Evolutionary conservation across 1,284 basidiomycete genomes (phyloP).

Genomic region (Fomitiporia mediterranea): DNA sequence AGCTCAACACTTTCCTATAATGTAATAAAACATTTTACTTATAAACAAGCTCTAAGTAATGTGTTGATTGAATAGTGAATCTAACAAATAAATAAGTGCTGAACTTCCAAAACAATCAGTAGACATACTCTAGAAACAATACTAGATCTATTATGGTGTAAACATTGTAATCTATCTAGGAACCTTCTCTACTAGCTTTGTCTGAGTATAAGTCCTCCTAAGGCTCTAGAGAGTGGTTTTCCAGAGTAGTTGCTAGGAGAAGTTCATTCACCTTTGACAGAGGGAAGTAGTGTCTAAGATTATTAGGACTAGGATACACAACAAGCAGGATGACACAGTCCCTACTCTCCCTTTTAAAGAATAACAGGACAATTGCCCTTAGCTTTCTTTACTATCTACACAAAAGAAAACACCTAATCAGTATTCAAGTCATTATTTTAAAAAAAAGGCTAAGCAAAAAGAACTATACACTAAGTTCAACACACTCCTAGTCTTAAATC

Average conservation of each 20-base stretch:
- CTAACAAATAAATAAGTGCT: constrained; percentile 31
- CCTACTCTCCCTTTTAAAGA: constrained; percentile 47
- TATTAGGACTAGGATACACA: constrained; percentile 60
- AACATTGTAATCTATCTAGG: constrained; percentile 50
- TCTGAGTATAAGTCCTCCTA: constrained; percentile 46
- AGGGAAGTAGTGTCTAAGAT: constrained; percentile 62
- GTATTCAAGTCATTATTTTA: too few relatives aligned
- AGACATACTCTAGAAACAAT: constrained; percentile 60
- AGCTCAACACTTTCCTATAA: constrained; percentile 10
- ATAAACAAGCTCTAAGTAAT: constrained; percentile 62
- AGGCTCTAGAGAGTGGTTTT: constrained; percentile 42
- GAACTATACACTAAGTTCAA: constrained; percentile 59
- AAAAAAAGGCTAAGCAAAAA: neutral
- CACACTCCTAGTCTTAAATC: constrained; percentile 92
- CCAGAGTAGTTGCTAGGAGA: constrained; percentile 50
- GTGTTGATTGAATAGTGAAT: constrained; percentile 68
- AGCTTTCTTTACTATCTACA: constrained; percentile 50
- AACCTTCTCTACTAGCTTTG: constrained; percentile 40
- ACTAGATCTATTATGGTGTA: constrained; percentile 71
- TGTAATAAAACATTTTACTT: constrained; percentile 36
- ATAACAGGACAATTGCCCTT: constrained; percentile 39
- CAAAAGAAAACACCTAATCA: neutral
- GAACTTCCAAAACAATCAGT: neutral
- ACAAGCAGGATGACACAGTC: constrained; percentile 63
- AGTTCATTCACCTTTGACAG: constrained; percentile 62